A percentile compares a stretch with the other conserved stretches of the same genome.
phyloP scores from a whole-genome alignment of 345 rosid genomes.

The Eucalyptus regnans region DNA sequence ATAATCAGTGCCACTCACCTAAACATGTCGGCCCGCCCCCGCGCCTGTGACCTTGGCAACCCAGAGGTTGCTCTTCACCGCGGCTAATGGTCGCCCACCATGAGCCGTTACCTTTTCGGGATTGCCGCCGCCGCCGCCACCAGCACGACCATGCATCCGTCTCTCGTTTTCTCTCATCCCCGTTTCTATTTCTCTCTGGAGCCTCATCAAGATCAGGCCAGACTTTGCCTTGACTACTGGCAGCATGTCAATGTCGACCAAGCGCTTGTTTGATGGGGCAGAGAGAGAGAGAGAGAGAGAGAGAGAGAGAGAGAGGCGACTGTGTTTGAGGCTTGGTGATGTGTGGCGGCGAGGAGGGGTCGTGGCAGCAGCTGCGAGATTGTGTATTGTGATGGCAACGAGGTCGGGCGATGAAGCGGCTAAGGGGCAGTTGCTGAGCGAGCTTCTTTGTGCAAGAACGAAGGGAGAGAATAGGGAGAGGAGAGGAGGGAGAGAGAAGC shows the following conservation, averaged over 20 bases:
- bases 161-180: not conserved
- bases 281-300: not conserved
- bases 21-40: not conserved
- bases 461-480: not conserved
- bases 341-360: not conserved
- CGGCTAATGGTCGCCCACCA: not conserved
- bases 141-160: not conserved
- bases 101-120: not conserved
- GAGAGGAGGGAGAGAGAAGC: not conserved
- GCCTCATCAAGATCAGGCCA: not conserved
- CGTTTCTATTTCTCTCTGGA: not conserved
- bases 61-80: not conserved
- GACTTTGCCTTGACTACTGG: not conserved
- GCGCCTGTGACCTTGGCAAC: not conserved
- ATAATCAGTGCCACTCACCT: not conserved
- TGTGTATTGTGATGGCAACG: not conserved
- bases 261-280: not conserved
- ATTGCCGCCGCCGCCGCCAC: fast-evolving
- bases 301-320: not conserved
- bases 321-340: not conserved
- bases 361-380: not conserved
- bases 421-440: not conserved
- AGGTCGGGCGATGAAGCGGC: not conserved
- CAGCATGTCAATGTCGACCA: not conserved
- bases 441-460: not conserved